Percentiles rank a stretch among this genome's conserved stretches.
phyloP scores from a whole-genome alignment of 2,329 filamentous ascomycete species.

The Neofusicoccum kwambonambiense region DNA sequence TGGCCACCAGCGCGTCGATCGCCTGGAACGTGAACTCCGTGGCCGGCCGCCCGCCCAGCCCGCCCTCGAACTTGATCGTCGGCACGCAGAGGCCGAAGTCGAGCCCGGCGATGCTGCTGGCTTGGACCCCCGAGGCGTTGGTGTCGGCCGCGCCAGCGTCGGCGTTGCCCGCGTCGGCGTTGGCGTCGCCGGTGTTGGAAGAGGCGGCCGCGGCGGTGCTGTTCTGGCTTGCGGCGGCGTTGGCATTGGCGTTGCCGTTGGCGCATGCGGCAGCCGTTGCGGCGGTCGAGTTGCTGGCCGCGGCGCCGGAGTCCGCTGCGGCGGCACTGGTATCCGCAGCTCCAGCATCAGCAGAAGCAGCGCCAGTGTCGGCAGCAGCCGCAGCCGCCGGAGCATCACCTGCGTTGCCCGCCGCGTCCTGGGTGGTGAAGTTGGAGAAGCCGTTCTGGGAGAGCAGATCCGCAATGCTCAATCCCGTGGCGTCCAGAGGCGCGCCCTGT shows the following conservation, averaged over 20 bases:
- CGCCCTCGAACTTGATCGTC: conserved; percentile 61
- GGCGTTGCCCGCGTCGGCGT: conserved; percentile 18
- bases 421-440: conserved; percentile 59
- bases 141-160: conserved; percentile 17
- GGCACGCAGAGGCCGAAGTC: conserved; percentile 40
- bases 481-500: conserved; percentile 54
- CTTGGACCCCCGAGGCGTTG: neutral
- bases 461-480: conserved; percentile 63
- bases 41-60: conserved; percentile 51
- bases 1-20: conserved; percentile 58
- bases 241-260: conserved; percentile 23
- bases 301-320: conserved; percentile 18
- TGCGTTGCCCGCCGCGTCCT: conserved; percentile 19
- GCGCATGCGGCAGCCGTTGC: neutral
- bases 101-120: conserved; percentile 23
- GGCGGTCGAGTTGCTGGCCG: neutral
- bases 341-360: conserved; percentile 20
- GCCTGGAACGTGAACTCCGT: conserved; percentile 68
- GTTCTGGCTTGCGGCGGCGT: conserved; percentile 22
- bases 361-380: conserved; percentile 14
- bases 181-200: conserved; percentile 18
- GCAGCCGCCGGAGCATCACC: neutral
- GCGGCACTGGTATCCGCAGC: neutral
- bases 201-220: conserved; percentile 23
- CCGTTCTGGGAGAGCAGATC: conserved; percentile 62